Base-by-base conservation (phyloP, 768 basidiomycete genomes). In the Terana coerulea region DNA sequence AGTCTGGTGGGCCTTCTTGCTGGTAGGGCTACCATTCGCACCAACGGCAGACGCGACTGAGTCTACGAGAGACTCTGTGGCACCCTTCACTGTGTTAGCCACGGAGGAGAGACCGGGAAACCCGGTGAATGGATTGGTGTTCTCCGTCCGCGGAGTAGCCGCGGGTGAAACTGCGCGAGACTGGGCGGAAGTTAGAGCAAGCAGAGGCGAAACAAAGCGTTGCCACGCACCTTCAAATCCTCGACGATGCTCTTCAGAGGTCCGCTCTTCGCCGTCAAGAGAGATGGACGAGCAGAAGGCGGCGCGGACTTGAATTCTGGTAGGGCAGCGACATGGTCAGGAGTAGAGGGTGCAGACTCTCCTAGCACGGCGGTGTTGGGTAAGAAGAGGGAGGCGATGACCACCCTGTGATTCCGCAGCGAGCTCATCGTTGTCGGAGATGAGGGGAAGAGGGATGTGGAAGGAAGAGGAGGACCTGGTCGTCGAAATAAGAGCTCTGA, bases 341-440 rank as follows among this genome's bases (percentile, higher is more conserved):
- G 80, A 0, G 83, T 81, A 0, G 79, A 61, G 0, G 78, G 77
- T 12, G 69, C 65, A 0, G 81, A 81, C 51, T 83, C 77, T 64
- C 78, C 81, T 35, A 82, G 69, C 39, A 83, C 79, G 36, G 81
- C 80, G 31, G 88, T 87, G 53, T 79, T 80, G 31, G 90, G 90
- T 30, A 91, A 81, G 64, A 92, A 91, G 52, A 91, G 81, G n/a
- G 86, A 85, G 14, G 88, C 90, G 65, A 92, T 83, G 66, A 91
- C 73, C 49, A 87, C 76, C 28, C 90, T 74, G 66, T 88, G 85
- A 67, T 81, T 80, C 49, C 84, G 75, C 62, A 89, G 78, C 31
- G 87, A 83, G 64, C 76, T 76, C 88, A 89, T 89, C 53, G 67
- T 62, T 37, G 52, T 7, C 31, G 57, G 56, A 48, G 59, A 52